Conservation (phyloP, 2,329 filamentous ascomycete genomes). For the Dactylellina leptospora region DNA sequence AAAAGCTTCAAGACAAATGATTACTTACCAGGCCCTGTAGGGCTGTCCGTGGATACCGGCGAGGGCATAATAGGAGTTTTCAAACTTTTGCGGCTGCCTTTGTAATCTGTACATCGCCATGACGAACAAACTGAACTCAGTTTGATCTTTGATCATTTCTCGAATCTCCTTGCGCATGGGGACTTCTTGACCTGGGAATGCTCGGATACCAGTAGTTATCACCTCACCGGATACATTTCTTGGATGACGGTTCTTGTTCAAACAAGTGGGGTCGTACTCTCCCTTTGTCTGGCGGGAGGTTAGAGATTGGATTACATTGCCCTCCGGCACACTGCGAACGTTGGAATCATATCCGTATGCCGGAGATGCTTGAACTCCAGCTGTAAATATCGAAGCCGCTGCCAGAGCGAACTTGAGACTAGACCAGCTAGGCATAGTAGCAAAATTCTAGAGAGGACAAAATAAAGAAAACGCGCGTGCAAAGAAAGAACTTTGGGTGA, state of each 20-base stretch:
- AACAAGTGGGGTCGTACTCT: conserved; percentile 17
- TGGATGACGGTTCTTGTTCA: neutral
- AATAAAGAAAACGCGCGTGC: too few species aligned
- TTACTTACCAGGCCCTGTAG: conserved; percentile 27
- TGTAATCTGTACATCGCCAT: conserved; percentile 78
- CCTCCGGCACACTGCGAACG: neutral
- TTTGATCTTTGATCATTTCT: conserved; percentile 26
- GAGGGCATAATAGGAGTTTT: conserved; percentile 79
- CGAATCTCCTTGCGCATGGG: conserved; percentile 28
- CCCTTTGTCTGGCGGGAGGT: neutral
- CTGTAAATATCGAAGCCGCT: conserved; percentile 12
- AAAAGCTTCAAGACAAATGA: neutral
- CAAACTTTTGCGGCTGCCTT: conserved; percentile 70
- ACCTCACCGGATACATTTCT: neutral
- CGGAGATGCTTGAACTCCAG: neutral
- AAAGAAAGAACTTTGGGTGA: too few species aligned
- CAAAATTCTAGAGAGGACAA: too few species aligned
- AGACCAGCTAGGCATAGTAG: conserved; percentile 36
- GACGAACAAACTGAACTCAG: conserved; percentile 71
- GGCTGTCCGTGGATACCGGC: conserved; percentile 78
- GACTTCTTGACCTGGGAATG: neutral
- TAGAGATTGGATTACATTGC: neutral
- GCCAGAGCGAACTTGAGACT: conserved; percentile 19
- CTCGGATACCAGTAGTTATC: conserved; percentile 14
- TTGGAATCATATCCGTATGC: neutral